Conservation (phyloP, 805 yeast genomes). For the Ogataea dorogensis region DNA sequence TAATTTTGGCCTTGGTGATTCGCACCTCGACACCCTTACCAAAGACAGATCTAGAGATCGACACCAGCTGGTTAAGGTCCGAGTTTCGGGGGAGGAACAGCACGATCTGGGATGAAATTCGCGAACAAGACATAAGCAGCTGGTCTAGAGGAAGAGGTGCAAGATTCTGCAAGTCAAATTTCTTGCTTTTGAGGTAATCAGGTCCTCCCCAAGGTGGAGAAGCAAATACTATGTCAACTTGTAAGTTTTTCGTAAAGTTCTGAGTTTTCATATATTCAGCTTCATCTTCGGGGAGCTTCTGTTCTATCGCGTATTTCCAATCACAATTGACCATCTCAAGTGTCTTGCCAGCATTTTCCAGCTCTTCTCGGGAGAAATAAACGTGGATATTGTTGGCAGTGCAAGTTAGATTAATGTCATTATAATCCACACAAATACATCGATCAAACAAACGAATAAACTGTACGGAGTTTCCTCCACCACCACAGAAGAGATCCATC, state of each 20-base stretch:
- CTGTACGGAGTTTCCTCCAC: conserved; percentile 83
- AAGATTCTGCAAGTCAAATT: conserved; percentile 47
- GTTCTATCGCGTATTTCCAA: conserved; percentile 14
- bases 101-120: conserved; percentile 47
- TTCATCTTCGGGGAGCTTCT: conserved; percentile 5
- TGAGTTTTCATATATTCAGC: conserved; percentile 13
- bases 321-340: conserved; percentile 30
- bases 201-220: conserved; percentile 94
- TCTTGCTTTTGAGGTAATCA: conserved; percentile 41
- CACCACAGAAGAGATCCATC: conserved; percentile 80
- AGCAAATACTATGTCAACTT: conserved; percentile 57
- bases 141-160: conserved; percentile 49
- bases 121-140: conserved; percentile 42
- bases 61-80: conserved; percentile 49
- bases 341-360: conserved; percentile 52
- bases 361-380: conserved; percentile 42
- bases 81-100: conserved; percentile 65
- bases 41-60: conserved; percentile 44
- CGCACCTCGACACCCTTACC: conserved; percentile 46
- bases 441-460: conserved; percentile 57
- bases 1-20: conserved; percentile 41
- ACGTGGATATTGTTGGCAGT: conserved; percentile 63
- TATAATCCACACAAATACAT: conserved; percentile 64
- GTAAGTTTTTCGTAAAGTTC: conserved; percentile 13
- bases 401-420: conserved; percentile 60